A percentile compares a stretch with the other conserved stretches of the same genome.
These are phyloP conservation scores for Russula olivacea DNA, from an alignment of 768 basidiomycete genomes.

Conservation along the genomic window DNA sequence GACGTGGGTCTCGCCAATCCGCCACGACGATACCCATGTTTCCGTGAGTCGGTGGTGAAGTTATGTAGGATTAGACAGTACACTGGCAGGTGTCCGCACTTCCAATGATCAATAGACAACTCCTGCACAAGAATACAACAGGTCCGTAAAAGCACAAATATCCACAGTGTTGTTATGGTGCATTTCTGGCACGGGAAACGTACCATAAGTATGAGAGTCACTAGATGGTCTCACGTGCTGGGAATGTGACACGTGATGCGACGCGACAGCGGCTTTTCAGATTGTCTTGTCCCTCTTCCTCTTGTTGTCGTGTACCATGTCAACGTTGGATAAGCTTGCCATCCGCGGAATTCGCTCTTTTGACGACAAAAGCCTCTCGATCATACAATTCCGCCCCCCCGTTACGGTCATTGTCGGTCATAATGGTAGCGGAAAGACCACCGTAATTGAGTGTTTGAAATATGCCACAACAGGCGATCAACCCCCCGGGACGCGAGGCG, in stretches of 20 bases:
- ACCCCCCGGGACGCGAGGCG: constrained; percentile 94
- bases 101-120: not conserved
- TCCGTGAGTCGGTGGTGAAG: not conserved
- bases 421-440: constrained; percentile 98
- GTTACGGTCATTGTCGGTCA: constrained; percentile 98
- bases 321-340: constrained; percentile 85
- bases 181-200: not conserved
- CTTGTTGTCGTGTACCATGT: constrained; percentile 42
- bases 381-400: constrained; percentile 96
- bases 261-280: constrained; percentile 1
- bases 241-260: constrained; percentile 1
- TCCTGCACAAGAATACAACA: not conserved
- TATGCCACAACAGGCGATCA: constrained; percentile 98
- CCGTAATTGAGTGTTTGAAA: constrained; percentile 98
- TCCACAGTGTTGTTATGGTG: not conserved
- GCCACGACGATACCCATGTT: not conserved
- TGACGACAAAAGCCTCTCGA: constrained; percentile 87
- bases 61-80: not conserved
- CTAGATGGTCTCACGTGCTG: not conserved
- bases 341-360: constrained; percentile 93
- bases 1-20: not conserved
- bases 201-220: too few relatives aligned
- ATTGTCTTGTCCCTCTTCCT: too few relatives aligned
- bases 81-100: not conserved
- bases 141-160: not conserved